These are phyloP conservation scores for Rhizopus sp. DNA, from an alignment of 371 early-diverging fungal genomes.

Conservation along the genomic window DNA sequence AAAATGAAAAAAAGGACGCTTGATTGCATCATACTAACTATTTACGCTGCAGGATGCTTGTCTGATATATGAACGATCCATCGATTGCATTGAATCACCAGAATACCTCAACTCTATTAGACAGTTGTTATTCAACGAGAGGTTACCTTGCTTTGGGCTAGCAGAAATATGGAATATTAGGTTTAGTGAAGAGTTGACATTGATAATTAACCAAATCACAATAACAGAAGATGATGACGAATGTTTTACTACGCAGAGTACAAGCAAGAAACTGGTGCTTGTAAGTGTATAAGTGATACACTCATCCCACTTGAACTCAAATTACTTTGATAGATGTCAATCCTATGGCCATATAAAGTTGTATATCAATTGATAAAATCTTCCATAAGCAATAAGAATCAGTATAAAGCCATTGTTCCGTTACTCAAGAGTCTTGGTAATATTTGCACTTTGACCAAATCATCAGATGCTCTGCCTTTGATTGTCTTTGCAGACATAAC, in stretches of 20 bases:
- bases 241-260: slow-evolving; percentile 3
- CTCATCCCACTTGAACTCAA: background rate
- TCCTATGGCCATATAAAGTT: slow-evolving; percentile 28
- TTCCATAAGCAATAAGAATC: slow-evolving; percentile 24
- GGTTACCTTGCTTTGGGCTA: slow-evolving; percentile 6
- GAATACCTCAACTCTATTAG: background rate
- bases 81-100: background rate
- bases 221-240: slow-evolving; percentile 10
- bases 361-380: slow-evolving; percentile 13
- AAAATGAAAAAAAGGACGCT: background rate
- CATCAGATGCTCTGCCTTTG: slow-evolving; percentile 5
- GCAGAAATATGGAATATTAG: slow-evolving; percentile 15
- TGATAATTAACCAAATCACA: slow-evolving; percentile 22
- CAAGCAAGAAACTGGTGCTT: slow-evolving; percentile 1
- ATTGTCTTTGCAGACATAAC: slow-evolving; percentile 7
- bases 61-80: slow-evolving; percentile 2
- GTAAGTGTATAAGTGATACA: background rate
- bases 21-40: background rate
- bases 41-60: background rate
- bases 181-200: slow-evolving; percentile 9
- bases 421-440: slow-evolving; percentile 15
- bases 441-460: slow-evolving; percentile 5
- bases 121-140: background rate
- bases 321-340: slow-evolving; percentile 18
- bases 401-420: slow-evolving; percentile 26